Evolutionary conservation across 768 basidiomycete species (phyloP).

Genomic region (Pleurotus ostreatus): DNA sequence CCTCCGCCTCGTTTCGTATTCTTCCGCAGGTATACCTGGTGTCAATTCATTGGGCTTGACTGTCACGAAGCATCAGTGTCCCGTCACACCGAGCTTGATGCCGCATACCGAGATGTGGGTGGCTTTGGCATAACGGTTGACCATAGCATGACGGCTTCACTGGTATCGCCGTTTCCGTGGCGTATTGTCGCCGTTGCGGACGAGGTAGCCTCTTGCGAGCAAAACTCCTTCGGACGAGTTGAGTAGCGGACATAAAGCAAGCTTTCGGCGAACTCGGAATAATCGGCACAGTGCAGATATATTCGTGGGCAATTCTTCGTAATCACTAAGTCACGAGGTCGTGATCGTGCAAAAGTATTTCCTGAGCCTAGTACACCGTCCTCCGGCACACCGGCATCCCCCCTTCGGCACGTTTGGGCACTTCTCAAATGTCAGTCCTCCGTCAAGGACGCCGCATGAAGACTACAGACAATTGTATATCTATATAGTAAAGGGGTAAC

Average conservation of each 20-base stretch:
- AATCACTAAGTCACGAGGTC: too few species aligned
- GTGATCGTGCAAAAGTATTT: too few species aligned
- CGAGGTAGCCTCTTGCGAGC: not conserved
- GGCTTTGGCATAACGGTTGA: slow-evolving; percentile 73
- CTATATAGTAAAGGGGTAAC: too few species aligned
- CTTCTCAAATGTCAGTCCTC: too few species aligned
- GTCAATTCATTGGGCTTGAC: slow-evolving; percentile 69
- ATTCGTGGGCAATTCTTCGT: too few species aligned
- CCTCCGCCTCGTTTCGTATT: slow-evolving; percentile 72
- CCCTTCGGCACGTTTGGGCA: too few species aligned
- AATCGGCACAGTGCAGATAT: too few species aligned
- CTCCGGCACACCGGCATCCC: too few species aligned
- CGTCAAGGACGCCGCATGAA: too few species aligned
- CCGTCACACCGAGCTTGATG: not conserved
- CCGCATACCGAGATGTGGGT: slow-evolving; percentile 72
- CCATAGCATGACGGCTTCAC: slow-evolving; percentile 81
- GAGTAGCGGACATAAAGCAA: not conserved
- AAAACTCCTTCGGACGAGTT: not conserved
- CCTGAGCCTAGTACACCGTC: too few species aligned
- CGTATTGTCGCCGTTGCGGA: slow-evolving; percentile 13
- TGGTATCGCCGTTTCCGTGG: slow-evolving; percentile 14
- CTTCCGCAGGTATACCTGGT: slow-evolving; percentile 70
- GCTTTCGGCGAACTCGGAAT: too few species aligned
- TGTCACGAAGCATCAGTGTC: slow-evolving; percentile 17
- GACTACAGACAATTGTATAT: too few species aligned